Evolutionary conservation across 768 basidiomycete species (phyloP).

Genomic region (Grammothele lineata): DNA sequence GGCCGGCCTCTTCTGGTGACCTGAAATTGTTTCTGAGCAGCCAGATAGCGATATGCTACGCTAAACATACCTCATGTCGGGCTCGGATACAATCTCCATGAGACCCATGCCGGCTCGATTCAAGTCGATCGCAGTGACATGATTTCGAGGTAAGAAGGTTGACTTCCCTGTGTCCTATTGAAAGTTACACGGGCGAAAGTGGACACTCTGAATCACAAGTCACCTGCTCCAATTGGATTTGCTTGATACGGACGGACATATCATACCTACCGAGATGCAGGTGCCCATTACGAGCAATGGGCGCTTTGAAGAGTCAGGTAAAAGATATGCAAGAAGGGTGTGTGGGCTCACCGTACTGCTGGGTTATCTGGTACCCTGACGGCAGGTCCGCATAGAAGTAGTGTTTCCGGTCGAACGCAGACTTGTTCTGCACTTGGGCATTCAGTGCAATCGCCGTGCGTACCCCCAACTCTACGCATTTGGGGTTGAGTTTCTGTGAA

Average conservation of each 20-base stretch:
- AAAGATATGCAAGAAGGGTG: neutral
- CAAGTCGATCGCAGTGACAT: conserved; percentile 68
- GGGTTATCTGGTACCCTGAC: conserved; percentile 94
- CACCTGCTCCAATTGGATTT: conserved; percentile 95
- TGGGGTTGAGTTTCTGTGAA: conserved; percentile 52
- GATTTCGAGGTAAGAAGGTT: conserved; percentile 47
- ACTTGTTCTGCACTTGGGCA: conserved; percentile 57
- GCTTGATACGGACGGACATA: conserved; percentile 73
- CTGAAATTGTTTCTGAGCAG: conserved; percentile 23
- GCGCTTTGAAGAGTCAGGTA: conserved; percentile 47
- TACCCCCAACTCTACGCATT: conserved; percentile 74
- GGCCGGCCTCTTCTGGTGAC: conserved; percentile 86
- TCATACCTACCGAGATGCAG: conserved; percentile 41
- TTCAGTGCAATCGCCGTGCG: conserved; percentile 78
- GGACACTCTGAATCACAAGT: conserved; percentile 7
- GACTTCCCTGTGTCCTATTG: conserved; percentile 91
- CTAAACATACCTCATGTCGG: conserved; percentile 65
- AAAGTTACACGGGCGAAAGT: conserved; percentile 4
- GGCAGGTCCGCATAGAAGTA: conserved; percentile 97
- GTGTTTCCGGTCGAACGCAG: conserved; percentile 94
- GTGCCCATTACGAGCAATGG: conserved; percentile 67
- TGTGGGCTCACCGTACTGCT: conserved; percentile 72
- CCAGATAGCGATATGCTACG: neutral
- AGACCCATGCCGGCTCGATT: conserved; percentile 87
- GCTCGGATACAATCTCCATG: conserved; percentile 95